A percentile compares a stretch with the other conserved stretches of the same genome.
Evolutionary conservation across 1,284 basidiomycete genomes (phyloP).

Genomic region (Porogramme epimiltina): DNA sequence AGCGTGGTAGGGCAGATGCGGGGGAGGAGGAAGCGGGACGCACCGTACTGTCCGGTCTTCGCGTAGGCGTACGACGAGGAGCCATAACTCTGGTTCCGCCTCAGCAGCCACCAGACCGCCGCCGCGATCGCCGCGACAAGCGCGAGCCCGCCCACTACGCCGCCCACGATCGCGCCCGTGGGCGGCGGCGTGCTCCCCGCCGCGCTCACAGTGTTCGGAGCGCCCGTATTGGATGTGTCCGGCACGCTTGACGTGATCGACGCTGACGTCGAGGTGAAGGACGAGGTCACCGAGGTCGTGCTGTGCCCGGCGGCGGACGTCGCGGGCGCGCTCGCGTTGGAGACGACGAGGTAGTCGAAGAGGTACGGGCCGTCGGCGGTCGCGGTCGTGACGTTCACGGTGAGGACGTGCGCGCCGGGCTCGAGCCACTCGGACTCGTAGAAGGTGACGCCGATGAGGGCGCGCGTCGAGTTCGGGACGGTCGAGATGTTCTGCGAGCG

Average conservation of each 20-base stretch:
- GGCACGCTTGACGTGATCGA: too few species aligned
- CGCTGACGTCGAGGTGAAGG: too few species aligned
- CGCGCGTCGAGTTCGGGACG: too few species aligned
- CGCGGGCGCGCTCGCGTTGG: slow-evolving; percentile 5
- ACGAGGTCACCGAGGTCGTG: background rate
- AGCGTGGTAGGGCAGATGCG: too few species aligned
- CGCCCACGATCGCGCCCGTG: slow-evolving; percentile 13
- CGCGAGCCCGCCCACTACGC: slow-evolving; percentile 6
- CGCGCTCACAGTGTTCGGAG: background rate
- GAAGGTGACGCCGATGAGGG: slow-evolving; percentile 5
- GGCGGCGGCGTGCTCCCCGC: background rate
- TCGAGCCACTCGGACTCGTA: slow-evolving; percentile 9
- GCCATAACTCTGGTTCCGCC: too few species aligned
- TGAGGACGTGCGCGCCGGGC: slow-evolving; percentile 5
- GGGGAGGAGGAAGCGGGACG: too few species aligned
- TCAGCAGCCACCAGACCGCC: too few species aligned
- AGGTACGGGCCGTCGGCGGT: slow-evolving; percentile 9
- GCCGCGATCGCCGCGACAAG: too few species aligned
- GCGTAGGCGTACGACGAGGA: too few species aligned
- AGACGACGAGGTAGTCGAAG: slow-evolving; percentile 17
- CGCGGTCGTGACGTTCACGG: slow-evolving; percentile 14
- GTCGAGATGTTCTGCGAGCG: too few species aligned
- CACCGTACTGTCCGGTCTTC: too few species aligned
- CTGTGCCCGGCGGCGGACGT: background rate
- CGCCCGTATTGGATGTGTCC: too few species aligned